phyloP scores from a whole-genome alignment of 805 yeast species.

The Kodamaea leandrae region DNA sequence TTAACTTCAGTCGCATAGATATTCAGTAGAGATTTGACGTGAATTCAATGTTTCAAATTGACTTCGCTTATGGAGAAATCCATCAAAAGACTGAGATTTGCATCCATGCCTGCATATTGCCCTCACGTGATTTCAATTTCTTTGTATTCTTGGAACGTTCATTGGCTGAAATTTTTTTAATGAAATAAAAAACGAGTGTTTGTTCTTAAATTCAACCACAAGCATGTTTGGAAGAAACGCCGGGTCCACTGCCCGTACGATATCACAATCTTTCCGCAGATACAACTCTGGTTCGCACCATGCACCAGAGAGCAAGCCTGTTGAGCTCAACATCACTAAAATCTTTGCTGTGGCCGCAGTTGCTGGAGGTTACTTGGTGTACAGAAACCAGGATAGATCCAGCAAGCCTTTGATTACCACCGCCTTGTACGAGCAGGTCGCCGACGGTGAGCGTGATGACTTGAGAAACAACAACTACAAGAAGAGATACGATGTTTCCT shows the following conservation, averaged over 20 bases:
- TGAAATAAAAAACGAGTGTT: background rate
- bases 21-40: too few relatives aligned
- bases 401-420: slow-evolving; percentile 39
- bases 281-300: slow-evolving; percentile 16
- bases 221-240: slow-evolving; percentile 15
- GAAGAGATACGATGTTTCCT: slow-evolving; percentile 41
- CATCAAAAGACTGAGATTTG: too few relatives aligned
- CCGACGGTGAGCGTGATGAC: slow-evolving; percentile 27
- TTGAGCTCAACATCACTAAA: slow-evolving; percentile 40
- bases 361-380: slow-evolving; percentile 36
- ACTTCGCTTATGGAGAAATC: too few relatives aligned
- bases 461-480: slow-evolving; percentile 37
- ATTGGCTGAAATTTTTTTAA: slow-evolving; percentile 11
- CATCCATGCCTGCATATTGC: too few relatives aligned
- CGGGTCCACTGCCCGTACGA: slow-evolving; percentile 11
- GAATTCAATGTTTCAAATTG: too few relatives aligned
- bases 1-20: too few relatives aligned
- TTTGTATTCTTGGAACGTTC: background rate
- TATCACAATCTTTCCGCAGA: slow-evolving; percentile 13
- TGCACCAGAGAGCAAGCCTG: slow-evolving; percentile 18
- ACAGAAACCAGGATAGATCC: slow-evolving; percentile 29
- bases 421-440: slow-evolving; percentile 34
- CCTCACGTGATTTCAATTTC: too few relatives aligned
- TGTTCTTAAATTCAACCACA: slow-evolving; percentile 1
- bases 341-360: slow-evolving; percentile 41